phyloP scores from a whole-genome alignment of 1,284 basidiomycete species.

The Neotropicomus parvogracilis region DNA sequence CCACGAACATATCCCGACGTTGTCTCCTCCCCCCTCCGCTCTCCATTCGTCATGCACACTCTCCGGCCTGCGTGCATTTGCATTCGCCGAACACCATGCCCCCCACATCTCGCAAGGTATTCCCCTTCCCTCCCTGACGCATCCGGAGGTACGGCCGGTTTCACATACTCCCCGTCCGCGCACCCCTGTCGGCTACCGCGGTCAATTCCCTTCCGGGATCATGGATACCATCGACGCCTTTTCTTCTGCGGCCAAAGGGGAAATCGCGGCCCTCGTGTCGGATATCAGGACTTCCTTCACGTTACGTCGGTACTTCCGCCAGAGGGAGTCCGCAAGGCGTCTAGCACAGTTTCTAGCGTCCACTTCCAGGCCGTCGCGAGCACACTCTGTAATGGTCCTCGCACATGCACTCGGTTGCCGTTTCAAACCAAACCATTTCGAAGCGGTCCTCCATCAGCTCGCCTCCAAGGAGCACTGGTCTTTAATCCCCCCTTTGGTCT shows the following conservation, averaged over 20 bases:
- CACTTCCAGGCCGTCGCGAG: conserved; percentile 38
- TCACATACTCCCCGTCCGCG: neutral
- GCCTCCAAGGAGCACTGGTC: conserved; percentile 48
- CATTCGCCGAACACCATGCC: conserved; percentile 11
- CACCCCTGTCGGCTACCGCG: conserved; percentile 3
- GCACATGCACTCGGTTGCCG: conserved; percentile 47
- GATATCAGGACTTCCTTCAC: conserved; percentile 24
- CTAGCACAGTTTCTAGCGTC: conserved; percentile 46
- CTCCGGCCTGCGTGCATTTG: conserved; percentile 18
- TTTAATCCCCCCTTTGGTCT: conserved; percentile 44
- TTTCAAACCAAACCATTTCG: conserved; percentile 56
- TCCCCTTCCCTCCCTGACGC: neutral
- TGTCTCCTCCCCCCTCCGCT: neutral
- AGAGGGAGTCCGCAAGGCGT: conserved; percentile 40
- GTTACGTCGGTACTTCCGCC: conserved; percentile 33
- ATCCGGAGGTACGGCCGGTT: neutral
- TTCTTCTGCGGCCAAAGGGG: conserved; percentile 18
- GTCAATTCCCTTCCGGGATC: conserved; percentile 25
- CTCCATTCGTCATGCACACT: conserved; percentile 27
- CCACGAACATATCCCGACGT: conserved; percentile 6
- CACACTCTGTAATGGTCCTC: conserved; percentile 44
- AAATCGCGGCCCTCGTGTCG: conserved; percentile 26
- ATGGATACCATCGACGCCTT: conserved; percentile 27
- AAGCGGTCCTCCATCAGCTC: conserved; percentile 49
- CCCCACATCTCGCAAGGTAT: conserved; percentile 10